Evolutionary conservation across 345 rosid genomes (phyloP).

Genomic region (Turnera subulata): DNA sequence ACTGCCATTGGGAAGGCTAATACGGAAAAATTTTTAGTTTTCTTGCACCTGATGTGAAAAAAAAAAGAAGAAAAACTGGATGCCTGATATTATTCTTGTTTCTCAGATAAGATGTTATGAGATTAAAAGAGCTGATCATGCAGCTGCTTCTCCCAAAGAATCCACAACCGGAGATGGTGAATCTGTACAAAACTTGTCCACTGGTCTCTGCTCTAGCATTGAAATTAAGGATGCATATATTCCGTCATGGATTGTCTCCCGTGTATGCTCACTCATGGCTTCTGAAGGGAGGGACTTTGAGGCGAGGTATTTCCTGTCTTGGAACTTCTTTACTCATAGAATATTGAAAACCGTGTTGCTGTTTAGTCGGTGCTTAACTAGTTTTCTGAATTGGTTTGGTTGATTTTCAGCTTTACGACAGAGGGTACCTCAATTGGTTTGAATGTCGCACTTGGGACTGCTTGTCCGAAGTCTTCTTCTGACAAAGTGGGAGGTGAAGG

Average conservation of each 20-base stretch:
- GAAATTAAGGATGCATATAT: slow-evolving; percentile 66
- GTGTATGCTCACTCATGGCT: slow-evolving; percentile 47
- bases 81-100: slow-evolving; percentile 18
- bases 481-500: slow-evolving; percentile 27
- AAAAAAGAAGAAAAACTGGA: background rate
- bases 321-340: too few relatives aligned
- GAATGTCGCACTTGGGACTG: slow-evolving; percentile 57
- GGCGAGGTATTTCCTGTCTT: slow-evolving; percentile 52
- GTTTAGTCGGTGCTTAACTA: background rate
- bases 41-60: slow-evolving; percentile 2
- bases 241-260: slow-evolving; percentile 85
- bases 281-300: slow-evolving; percentile 63
- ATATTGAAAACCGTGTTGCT: background rate
- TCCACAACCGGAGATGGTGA: slow-evolving; percentile 17
- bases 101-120: slow-evolving; percentile 74
- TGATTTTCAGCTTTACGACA: slow-evolving; percentile 59
- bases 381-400: background rate
- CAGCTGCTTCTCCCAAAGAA: slow-evolving; percentile 26
- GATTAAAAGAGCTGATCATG: slow-evolving; percentile 42
- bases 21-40: slow-evolving; percentile 1
- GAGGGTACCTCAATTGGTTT: slow-evolving; percentile 62
- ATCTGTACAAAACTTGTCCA: slow-evolving; percentile 17
- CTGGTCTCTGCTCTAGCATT: slow-evolving; percentile 41
- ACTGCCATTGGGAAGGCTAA: background rate
- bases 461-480: slow-evolving; percentile 25